These are phyloP conservation scores for Thalassia testudinum DNA, from an alignment of 116 monocot genomes.

Conservation along the genomic window DNA sequence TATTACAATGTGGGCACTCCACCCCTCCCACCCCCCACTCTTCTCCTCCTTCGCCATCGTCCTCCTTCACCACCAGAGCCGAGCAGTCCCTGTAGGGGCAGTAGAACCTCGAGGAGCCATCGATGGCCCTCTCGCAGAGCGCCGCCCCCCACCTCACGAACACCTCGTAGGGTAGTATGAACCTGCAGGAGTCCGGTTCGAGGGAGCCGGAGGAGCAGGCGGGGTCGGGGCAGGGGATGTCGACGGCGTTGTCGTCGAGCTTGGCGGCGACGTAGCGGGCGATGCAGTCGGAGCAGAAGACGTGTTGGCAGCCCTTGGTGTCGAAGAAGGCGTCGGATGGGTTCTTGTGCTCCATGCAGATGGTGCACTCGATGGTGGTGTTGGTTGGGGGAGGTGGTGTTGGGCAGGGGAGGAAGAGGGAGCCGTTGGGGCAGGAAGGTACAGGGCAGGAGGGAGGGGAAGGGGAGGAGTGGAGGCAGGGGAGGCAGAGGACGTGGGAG, in stretches of 20 bases:
- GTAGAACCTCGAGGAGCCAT: conserved; percentile 7
- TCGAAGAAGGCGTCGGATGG: conserved; percentile 1
- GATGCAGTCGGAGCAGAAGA: conserved; percentile 30
- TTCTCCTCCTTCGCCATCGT: no score
- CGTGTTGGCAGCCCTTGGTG: conserved; percentile 24
- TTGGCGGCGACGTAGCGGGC: conserved; percentile 17
- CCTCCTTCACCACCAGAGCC: conserved; percentile 12
- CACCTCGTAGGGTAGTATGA: conserved; percentile 7
- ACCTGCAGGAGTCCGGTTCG: conserved; percentile 20
- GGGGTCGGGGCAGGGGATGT: conserved; percentile 26
- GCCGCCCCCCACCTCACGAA: conserved; percentile 25
- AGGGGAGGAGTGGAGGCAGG: background rate
- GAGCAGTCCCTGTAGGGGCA: conserved; percentile 29
- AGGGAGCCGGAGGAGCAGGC: conserved; percentile 15
- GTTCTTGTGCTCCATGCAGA: conserved; percentile 27
- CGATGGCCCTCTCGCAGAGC: conserved; percentile 26
- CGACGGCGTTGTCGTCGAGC: conserved; percentile 17
- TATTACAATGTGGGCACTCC: conserved; percentile 22
- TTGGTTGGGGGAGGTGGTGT: background rate
- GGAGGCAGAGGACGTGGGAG: background rate
- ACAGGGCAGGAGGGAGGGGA: background rate
- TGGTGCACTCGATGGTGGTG: conserved; percentile 11
- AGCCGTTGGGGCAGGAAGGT: background rate
- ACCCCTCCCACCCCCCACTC: conserved; percentile 6
- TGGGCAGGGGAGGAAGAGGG: background rate